Conservation (phyloP, 495 filamentous ascomycete genomes). For the Collariella sp. region DNA sequence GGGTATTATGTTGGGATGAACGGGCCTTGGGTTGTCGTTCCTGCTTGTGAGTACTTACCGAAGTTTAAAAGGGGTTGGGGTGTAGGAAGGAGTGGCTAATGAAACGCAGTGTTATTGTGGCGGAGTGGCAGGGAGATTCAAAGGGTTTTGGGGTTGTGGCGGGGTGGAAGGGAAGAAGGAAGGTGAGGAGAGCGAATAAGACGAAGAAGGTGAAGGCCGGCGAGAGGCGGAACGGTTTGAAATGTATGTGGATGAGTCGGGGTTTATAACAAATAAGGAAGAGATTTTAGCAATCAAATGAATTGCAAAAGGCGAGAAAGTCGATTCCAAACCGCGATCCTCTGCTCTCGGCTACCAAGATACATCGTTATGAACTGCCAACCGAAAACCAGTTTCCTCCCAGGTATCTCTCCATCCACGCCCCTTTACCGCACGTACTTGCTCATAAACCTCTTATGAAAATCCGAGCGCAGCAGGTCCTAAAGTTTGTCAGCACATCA, state of each 20-base stretch:
- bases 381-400: background rate
- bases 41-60: conserved; percentile 32
- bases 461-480: conserved; percentile 90
- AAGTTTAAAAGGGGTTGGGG: too few relatives aligned
- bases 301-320: background rate
- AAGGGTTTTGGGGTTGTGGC: conserved; percentile 27
- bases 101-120: conserved; percentile 45
- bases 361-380: too few relatives aligned
- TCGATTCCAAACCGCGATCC: background rate
- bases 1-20: conserved; percentile 83
- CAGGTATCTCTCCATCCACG: conserved; percentile 1
- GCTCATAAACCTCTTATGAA: conserved; percentile 97
- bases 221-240: background rate
- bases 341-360: background rate
- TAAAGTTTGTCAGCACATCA: conserved; percentile 24
- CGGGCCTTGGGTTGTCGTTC: conserved; percentile 76
- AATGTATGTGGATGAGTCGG: background rate
- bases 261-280: too few relatives aligned
- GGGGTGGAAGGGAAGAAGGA: background rate
- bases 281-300: background rate
- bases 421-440: conserved; percentile 41
- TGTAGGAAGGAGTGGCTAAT: too few relatives aligned
- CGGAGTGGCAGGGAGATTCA: conserved; percentile 40
- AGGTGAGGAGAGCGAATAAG: conserved; percentile 2
- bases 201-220: too few relatives aligned